A percentile compares a stretch with the other conserved stretches of the same genome.
These are phyloP conservation scores for Clathrospora elynae DNA, from an alignment of 2,329 filamentous ascomycete species.

Conservation along the genomic window DNA sequence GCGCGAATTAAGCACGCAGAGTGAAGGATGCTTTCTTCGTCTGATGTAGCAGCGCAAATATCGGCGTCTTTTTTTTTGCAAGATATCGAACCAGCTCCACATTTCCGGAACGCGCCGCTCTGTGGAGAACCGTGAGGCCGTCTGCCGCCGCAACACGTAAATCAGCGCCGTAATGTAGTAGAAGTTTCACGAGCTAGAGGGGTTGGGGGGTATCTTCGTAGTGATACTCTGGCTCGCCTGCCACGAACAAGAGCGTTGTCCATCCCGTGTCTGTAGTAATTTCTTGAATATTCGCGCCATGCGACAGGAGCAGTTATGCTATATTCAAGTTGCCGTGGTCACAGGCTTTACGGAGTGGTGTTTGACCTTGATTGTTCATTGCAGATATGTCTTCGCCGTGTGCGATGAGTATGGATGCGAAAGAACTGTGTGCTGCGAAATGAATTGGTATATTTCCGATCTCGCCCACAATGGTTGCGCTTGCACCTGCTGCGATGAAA, in stretches of 20 bases:
- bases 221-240: not conserved
- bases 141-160: not conserved
- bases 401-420: constrained; percentile 2
- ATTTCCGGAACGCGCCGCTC: not conserved
- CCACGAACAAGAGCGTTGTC: constrained; percentile 1
- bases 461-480: not conserved
- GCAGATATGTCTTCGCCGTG: constrained; percentile 2
- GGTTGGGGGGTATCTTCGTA: not conserved
- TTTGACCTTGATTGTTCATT: not conserved
- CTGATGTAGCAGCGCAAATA: not conserved
- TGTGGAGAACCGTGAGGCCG: constrained; percentile 3
- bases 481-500: constrained; percentile 3
- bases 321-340: not conserved
- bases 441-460: constrained; percentile 1
- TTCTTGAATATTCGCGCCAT: not conserved
- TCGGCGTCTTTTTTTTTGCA: not conserved
- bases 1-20: no score
- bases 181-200: not conserved
- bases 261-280: not conserved
- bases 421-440: not conserved
- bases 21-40: not conserved
- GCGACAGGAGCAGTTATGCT: not conserved
- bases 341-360: constrained; percentile 2
- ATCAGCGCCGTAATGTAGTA: not conserved
- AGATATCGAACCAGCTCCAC: not conserved